Evolutionary conservation across 441 rosid species (phyloP).

Genomic region (Pelargonium myrrhifolium): DNA sequence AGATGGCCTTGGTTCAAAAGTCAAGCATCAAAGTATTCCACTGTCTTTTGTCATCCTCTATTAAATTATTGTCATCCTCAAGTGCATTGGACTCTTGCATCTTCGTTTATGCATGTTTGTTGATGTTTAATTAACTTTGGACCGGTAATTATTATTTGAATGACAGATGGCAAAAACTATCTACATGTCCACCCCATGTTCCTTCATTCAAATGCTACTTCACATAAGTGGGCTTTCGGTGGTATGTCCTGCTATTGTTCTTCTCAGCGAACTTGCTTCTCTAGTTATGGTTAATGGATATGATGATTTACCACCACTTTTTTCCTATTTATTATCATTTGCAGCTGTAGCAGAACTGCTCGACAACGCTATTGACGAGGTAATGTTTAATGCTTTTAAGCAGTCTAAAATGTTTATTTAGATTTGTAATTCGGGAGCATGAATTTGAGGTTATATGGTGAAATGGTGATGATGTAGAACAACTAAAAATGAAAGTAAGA

Average conservation of each 20-base stretch:
- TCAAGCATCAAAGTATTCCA: slow-evolving; percentile 53
- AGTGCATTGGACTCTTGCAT: background rate
- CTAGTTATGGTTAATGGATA: slow-evolving; percentile 8
- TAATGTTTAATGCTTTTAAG: slow-evolving; percentile 25
- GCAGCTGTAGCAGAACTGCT: slow-evolving; percentile 93
- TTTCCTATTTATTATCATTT: slow-evolving; percentile 23
- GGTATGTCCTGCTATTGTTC: slow-evolving; percentile 44
- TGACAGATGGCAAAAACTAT: slow-evolving; percentile 61
- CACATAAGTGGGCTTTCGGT: slow-evolving; percentile 97
- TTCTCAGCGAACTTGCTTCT: background rate
- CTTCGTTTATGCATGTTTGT: slow-evolving; percentile 9
- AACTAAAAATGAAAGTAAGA: too few relatives aligned
- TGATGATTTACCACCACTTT: slow-evolving; percentile 5
- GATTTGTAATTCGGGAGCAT: background rate
- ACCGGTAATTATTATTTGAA: slow-evolving; percentile 1
- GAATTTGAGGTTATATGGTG: background rate
- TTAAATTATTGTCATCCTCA: slow-evolving; percentile 1
- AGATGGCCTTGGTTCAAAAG: slow-evolving; percentile 41
- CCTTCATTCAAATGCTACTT: slow-evolving; percentile 98
- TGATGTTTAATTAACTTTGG: slow-evolving; percentile 14
- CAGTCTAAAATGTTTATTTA: slow-evolving; percentile 16
- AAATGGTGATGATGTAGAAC: background rate
- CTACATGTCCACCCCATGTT: slow-evolving; percentile 94
- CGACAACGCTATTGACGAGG: slow-evolving; percentile 97
- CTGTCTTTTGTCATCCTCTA: slow-evolving; percentile 6